Evolutionary conservation across 306 rosid genomes (phyloP).

Genomic region (Notholithocarpus densiflorus): DNA sequence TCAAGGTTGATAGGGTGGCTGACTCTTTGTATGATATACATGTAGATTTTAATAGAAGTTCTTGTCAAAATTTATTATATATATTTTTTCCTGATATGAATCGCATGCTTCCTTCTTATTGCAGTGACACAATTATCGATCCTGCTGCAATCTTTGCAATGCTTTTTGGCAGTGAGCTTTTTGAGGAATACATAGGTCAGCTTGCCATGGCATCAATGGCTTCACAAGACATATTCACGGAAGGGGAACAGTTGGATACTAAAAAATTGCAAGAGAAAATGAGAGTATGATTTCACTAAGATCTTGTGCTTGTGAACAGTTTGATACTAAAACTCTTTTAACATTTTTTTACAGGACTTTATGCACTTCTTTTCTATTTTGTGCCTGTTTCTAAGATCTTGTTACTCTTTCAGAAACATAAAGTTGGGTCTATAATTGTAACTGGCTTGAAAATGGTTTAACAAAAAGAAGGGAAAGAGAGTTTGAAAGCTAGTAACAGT

Average conservation of each 20-base stretch:
- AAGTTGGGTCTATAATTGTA: neutral
- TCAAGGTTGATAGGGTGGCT: conserved; percentile 16
- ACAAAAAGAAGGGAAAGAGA: neutral
- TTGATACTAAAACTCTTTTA: conserved; percentile 54
- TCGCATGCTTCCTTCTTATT: conserved; percentile 12
- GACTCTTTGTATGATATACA: neutral
- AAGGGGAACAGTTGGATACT: conserved; percentile 84
- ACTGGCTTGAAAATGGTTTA: neutral
- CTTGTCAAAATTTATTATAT: neutral
- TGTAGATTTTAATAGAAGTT: neutral
- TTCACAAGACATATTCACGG: conserved; percentile 76
- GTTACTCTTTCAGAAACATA: neutral
- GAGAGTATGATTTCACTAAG: conserved; percentile 52
- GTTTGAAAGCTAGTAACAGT: neutral
- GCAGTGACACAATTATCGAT: conserved; percentile 91
- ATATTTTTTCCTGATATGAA: conserved; percentile 20
- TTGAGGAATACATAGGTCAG: conserved; percentile 96
- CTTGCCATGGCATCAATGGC: conserved; percentile 99
- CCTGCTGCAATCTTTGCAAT: conserved; percentile 99
- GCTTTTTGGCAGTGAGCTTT: conserved; percentile 99
- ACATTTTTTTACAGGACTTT: neutral
- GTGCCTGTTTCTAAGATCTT: neutral
- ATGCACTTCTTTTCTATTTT: neutral
- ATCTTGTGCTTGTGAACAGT: conserved; percentile 38
- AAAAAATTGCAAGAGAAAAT: conserved; percentile 90